Conservation (phyloP, 768 basidiomycete species). For the Candolleomyces aberdarensis region DNA sequence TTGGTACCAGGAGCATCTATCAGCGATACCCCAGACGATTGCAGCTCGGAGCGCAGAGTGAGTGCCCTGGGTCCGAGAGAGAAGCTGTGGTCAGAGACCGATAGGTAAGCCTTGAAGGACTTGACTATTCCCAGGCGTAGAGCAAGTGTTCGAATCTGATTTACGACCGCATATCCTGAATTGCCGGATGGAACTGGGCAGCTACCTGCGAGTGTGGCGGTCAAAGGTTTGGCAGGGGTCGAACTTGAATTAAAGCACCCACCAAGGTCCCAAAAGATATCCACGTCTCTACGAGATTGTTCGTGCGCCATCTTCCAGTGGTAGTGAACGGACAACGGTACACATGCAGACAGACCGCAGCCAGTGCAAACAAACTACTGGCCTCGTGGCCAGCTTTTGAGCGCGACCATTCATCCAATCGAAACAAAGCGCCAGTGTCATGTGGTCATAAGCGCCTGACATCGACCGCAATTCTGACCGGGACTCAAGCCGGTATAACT, state of each 20-base stretch:
- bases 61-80: neutral
- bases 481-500: no score
- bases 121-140: constrained; percentile 26
- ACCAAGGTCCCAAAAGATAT: constrained; percentile 27
- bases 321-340: neutral
- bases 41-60: constrained; percentile 23
- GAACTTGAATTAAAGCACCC: neutral
- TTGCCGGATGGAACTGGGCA: constrained; percentile 23
- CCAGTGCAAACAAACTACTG: no score
- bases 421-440: no score
- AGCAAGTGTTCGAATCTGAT: constrained; percentile 23
- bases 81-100: constrained; percentile 18
- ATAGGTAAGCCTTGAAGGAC: constrained; percentile 29
- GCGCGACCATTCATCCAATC: no score
- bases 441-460: no score
- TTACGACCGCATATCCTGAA: constrained; percentile 24
- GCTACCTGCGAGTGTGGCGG: constrained; percentile 20
- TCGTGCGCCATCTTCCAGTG: neutral
- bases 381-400: neutral
- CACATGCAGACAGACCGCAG: neutral
- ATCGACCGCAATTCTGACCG: no score
- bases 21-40: constrained; percentile 27
- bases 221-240: neutral
- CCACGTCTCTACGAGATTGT: constrained; percentile 8
- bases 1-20: constrained; percentile 28